A percentile compares a stretch with the other conserved stretches of the same genome.
These are phyloP conservation scores for Elsinoe perseae DNA, from an alignment of 2,329 filamentous ascomycete genomes.

Conservation along the genomic window DNA sequence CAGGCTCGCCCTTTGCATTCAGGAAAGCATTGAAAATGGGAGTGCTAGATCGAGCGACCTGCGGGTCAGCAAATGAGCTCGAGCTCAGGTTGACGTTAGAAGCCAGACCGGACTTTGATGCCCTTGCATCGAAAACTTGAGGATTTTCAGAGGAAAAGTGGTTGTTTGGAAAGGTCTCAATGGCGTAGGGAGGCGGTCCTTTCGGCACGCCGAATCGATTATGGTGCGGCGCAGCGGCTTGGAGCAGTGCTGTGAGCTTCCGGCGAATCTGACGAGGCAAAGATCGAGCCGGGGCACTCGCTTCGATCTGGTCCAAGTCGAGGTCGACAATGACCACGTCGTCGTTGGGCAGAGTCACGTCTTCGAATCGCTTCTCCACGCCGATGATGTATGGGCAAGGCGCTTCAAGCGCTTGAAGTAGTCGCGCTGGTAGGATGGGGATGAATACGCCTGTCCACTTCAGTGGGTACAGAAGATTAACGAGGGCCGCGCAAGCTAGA, in stretches of 20 bases:
- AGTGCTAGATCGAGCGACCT: constrained; percentile 44
- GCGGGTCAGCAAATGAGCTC: constrained; percentile 64
- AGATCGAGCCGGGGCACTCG: constrained; percentile 66
- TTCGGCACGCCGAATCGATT: constrained; percentile 74
- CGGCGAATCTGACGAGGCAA: constrained; percentile 82
- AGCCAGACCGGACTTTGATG: constrained; percentile 64
- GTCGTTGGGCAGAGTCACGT: constrained; percentile 79
- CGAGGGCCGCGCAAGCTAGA: constrained; percentile 79
- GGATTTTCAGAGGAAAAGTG: constrained; percentile 82
- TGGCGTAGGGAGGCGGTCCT: constrained; percentile 86
- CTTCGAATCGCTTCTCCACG: constrained; percentile 85
- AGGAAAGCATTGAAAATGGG: constrained; percentile 89
- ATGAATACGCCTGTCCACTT: constrained; percentile 95
- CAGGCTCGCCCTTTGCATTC: constrained; percentile 61
- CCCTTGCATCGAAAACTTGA: constrained; percentile 65
- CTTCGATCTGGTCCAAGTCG: constrained; percentile 83
- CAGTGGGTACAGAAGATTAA: constrained; percentile 77
- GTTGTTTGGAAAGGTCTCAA: constrained; percentile 87
- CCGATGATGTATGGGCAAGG: constrained; percentile 97
- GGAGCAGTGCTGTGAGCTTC: constrained; percentile 80
- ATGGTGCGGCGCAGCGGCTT: constrained; percentile 84
- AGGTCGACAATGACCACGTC: constrained; percentile 94
- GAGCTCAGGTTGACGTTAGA: constrained; percentile 88
- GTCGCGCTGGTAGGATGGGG: constrained; percentile 75
- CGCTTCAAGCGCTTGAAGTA: constrained; percentile 85